These are phyloP conservation scores for Neurospora tetrasperma DNA, from an alignment of 495 filamentous ascomycete genomes.

Conservation along the genomic window DNA sequence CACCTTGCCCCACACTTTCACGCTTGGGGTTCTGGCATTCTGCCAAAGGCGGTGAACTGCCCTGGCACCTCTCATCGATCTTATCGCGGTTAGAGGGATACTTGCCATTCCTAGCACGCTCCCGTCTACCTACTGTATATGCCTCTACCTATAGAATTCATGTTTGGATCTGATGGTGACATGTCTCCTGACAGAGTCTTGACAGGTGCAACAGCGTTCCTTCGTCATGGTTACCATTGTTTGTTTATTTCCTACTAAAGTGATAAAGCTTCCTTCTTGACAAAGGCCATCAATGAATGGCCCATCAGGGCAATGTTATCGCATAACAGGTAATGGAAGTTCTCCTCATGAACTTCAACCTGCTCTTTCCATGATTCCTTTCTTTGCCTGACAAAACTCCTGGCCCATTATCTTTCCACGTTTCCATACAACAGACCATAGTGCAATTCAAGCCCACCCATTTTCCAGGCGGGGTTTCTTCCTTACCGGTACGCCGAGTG, in stretches of 20 bases:
- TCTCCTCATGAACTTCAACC: background rate
- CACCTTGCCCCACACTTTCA: slow-evolving; percentile 7
- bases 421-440: background rate
- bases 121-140: background rate
- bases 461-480: background rate
- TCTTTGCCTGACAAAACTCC: background rate
- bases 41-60: slow-evolving; percentile 22
- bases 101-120: background rate
- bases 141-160: background rate
- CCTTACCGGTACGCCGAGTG: slow-evolving; percentile 12
- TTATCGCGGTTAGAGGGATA: background rate
- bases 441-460: background rate
- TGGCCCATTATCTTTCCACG: background rate
- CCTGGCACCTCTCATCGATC: background rate
- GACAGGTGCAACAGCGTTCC: background rate
- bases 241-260: background rate
- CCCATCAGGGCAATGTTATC: background rate
- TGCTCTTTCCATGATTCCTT: background rate
- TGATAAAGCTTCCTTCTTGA: background rate
- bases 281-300: background rate
- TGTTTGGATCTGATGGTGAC: background rate
- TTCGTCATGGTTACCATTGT: background rate
- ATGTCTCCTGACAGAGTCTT: background rate
- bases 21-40: slow-evolving; percentile 6
- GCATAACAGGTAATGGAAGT: background rate